Base-by-base conservation (phyloP, 1,284 basidiomycete genomes). In the Tremellales sp. region DNA sequence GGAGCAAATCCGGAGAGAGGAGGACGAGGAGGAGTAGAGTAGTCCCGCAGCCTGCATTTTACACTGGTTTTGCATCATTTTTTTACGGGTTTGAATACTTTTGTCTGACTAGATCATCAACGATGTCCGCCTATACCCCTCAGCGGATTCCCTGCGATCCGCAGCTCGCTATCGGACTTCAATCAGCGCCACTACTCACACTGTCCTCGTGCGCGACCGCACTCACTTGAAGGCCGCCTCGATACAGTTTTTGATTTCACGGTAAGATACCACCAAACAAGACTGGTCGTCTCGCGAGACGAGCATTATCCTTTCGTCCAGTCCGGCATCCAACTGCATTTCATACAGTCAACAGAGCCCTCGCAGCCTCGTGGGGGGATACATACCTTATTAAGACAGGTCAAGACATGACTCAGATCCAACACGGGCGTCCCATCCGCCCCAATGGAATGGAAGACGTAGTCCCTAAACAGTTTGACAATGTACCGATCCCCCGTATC, bases 401-500 rank as follows among this genome's bases (percentile, higher is more conserved):
- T 81, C 24, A 97, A 74, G n/a, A 97, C 91, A 72, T 97, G 91
- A 1, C 83, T 81, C 51, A 97, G 74, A 66, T 95, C 93, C 45
- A 97, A 78, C 10, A 97, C 83, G 0, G 95, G 93, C 49, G 86
- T 84, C 9, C 90, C 89, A 52, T 84, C 80, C 63, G 92, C 88
- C 58, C 95, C 91, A 35, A 95, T 85, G 63, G 94, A 89, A 69
- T 99, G 95, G 75, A 99, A 99, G 35, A 98, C 92, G 64, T 90
- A 93, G 73, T 99, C 95, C 24, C 95, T 81, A 80, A 99, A 98
- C 41, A 99, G 81, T 77, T 95, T 97, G 77, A 98, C 81, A 62
- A 98, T 90, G 69, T 99, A 98, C 49, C 93, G 79, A 66, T 99
- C 95, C 12, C 95, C 95, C 2, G 94, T 97, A 69, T 98, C 95